Percentiles rank a stretch among this genome's conserved stretches.
These are phyloP conservation scores for Rubroboletus pulcherrimus DNA, from an alignment of 768 basidiomycete genomes.

Conservation along the genomic window DNA sequence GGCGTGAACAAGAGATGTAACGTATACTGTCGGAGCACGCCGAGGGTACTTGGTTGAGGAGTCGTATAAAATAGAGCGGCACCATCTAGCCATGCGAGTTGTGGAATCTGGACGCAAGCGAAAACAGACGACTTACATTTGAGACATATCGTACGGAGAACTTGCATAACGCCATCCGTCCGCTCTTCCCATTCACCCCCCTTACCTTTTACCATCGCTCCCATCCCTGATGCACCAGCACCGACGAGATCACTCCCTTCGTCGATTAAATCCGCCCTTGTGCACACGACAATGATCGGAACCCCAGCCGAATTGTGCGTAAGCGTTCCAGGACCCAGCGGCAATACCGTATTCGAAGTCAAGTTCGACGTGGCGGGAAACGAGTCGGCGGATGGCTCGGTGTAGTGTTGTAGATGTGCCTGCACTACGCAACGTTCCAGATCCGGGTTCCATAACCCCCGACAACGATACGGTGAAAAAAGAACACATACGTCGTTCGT, in stretches of 20 bases:
- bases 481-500: constrained; percentile 68
- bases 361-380: constrained; percentile 60
- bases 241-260: constrained; percentile 69
- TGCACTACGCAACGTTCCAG: constrained; percentile 54
- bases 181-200: constrained; percentile 93
- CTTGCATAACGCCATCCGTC: constrained; percentile 93
- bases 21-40: constrained; percentile 76
- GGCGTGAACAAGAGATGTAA: constrained; percentile 64
- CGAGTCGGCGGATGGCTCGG: constrained; percentile 71
- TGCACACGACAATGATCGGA: constrained; percentile 85
- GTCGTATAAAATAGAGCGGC: constrained; percentile 92
- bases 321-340: constrained; percentile 80
- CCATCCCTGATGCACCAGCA: constrained; percentile 73
- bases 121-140: constrained; percentile 62
- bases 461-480: not conserved
- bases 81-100: constrained; percentile 59
- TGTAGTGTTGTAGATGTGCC: constrained; percentile 84
- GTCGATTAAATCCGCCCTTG: constrained; percentile 92
- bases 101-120: not conserved
- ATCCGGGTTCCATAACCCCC: not conserved
- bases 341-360: constrained; percentile 63
- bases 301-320: constrained; percentile 85
- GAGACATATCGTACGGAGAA: constrained; percentile 87
- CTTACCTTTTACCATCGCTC: constrained; percentile 88
- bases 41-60: constrained; percentile 68